Percentiles rank a stretch among this genome's conserved stretches.
These are phyloP conservation scores for Marchantia polymorpha DNA, from an alignment of 225 moss, liverwort and hornwort species.

Conservation along the genomic window DNA sequence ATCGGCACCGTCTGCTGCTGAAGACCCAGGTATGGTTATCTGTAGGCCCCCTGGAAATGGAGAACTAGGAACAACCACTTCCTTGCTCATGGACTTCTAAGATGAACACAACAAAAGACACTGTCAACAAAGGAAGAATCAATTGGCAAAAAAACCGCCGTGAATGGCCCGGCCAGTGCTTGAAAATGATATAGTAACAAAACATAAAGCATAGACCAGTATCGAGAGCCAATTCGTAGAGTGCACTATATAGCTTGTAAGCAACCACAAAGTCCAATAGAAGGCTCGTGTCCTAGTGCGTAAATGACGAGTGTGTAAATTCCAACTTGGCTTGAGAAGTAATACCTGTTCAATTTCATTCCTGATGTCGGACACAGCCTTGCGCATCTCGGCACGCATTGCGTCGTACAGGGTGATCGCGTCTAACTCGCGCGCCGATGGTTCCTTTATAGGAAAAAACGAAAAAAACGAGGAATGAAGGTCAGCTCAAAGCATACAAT, in stretches of 20 bases:
- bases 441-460: constrained; percentile 16
- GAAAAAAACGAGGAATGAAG: background rate
- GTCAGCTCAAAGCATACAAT: background rate
- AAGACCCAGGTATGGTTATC: constrained; percentile 16
- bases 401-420: constrained; percentile 47
- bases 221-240: too few species aligned
- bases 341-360: constrained; percentile 46
- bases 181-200: too few species aligned
- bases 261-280: too few species aligned
- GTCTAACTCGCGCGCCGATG: constrained; percentile 37
- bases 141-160: too few species aligned
- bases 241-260: too few species aligned
- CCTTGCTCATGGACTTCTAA: constrained; percentile 41
- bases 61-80: constrained; percentile 21
- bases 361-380: constrained; percentile 47
- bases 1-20: constrained; percentile 18
- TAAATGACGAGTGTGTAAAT: background rate
- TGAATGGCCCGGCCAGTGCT: too few species aligned
- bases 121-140: background rate
- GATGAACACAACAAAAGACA: background rate
- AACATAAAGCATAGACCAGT: too few species aligned
- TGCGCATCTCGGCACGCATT: constrained; percentile 52
- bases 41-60: constrained; percentile 10
- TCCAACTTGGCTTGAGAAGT: background rate
- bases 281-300: too few species aligned